These are phyloP conservation scores for Botryotinia globosa DNA, from an alignment of 2,329 filamentous ascomycete genomes.

Conservation along the genomic window DNA sequence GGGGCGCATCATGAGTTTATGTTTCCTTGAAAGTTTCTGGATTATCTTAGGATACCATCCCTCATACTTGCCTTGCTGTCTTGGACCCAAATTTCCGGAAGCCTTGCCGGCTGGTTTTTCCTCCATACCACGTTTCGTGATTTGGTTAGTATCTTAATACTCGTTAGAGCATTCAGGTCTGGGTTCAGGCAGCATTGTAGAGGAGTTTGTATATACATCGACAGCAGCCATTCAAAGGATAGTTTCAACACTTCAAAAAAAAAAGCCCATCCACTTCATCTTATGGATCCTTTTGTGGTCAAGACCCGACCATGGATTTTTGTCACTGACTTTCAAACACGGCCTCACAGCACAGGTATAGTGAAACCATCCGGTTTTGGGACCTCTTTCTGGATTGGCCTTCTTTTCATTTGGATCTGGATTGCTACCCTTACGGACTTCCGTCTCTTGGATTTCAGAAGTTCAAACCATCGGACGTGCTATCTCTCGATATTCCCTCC, in stretches of 20 bases:
- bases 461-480: slow-evolving; percentile 5
- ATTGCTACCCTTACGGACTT: slow-evolving; percentile 12
- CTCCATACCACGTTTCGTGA: slow-evolving; percentile 20
- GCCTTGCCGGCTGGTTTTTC: slow-evolving; percentile 24
- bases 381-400: slow-evolving; percentile 13
- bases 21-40: slow-evolving; percentile 27
- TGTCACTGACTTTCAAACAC: slow-evolving; percentile 16
- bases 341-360: slow-evolving; percentile 20
- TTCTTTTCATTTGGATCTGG: slow-evolving; percentile 6
- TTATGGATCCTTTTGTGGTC: slow-evolving; percentile 18
- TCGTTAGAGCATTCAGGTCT: slow-evolving; percentile 25
- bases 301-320: slow-evolving; percentile 20
- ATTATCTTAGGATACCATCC: slow-evolving; percentile 33
- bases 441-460: slow-evolving; percentile 1
- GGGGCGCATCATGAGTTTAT: slow-evolving; percentile 29
- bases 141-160: slow-evolving; percentile 31
- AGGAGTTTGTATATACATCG: slow-evolving; percentile 31
- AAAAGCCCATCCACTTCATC: not conserved
- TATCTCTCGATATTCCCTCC: not conserved
- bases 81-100: slow-evolving; percentile 33
- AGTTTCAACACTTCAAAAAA: slow-evolving; percentile 22
- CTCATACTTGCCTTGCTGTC: slow-evolving; percentile 37
- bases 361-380: slow-evolving; percentile 17
- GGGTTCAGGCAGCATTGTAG: slow-evolving; percentile 31
- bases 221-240: slow-evolving; percentile 25